Base-by-base conservation (phyloP, 2,329 filamentous ascomycete species). In the Fusarium dimerum region DNA sequence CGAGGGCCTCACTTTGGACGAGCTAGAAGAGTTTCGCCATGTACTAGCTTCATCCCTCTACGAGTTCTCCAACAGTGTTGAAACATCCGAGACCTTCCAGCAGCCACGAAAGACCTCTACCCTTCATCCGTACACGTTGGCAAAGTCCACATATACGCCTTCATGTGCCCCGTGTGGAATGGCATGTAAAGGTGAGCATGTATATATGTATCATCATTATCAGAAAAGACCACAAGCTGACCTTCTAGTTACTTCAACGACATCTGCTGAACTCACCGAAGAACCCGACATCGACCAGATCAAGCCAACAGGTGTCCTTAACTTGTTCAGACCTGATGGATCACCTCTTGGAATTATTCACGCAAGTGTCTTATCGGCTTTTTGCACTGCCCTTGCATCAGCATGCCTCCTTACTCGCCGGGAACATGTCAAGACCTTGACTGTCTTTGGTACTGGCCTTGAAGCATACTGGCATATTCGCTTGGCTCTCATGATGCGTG, bases 401-500 rank as follows among this genome's bases (percentile, higher is more conserved):
- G 82, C 87, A 48, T 84, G 86, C 26, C 78, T 91, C 0, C 77
- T 91, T 34, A 71, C 73, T 17, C 81, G 80, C 38, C 89, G 93
- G 50, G 77, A 81, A 50, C 81, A 81, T 29, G 87, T 96, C 40
- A 86, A 87, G 66, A 90, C 86, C 13, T 68, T 97, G 11, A 86
- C 88, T 13, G 87, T 96, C 48, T 97, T 97, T 69, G 93, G 93
- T 20, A 87, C 88, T 34, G 93, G 93, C 43, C 85, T 88, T 62
- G 92, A 97, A 75, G 93, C 93, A 12, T 96, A 93, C 75, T 97
- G 92, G 92, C 93, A 97, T 69, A 84, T 96, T 41, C 87, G 92
- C 1, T 81, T 97, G 5, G 87, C 92, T 1, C 79, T 97, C 11
- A 79, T 93, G 57, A 79, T 94, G 45, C 87, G 81, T 18, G 84